Evolutionary conservation across 164 flowering plant species (phyloP).

Genomic region (Magnolia changhungtana): DNA sequence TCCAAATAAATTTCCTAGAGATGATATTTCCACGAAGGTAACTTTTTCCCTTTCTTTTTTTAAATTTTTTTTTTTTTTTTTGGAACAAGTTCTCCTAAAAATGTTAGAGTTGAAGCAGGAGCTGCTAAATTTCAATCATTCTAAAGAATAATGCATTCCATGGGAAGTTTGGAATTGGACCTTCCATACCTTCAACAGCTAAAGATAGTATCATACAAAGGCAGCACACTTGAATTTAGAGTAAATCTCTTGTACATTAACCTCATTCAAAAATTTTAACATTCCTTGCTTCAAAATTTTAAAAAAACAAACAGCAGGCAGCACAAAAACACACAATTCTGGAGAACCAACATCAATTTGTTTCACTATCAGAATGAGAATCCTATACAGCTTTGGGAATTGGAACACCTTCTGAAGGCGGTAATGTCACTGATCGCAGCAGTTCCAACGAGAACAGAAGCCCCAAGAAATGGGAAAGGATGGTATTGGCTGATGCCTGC

Average conservation of each 20-base stretch:
- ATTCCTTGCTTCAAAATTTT: neutral
- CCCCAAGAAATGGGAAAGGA: constrained; percentile 93
- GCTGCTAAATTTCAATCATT: too few species aligned
- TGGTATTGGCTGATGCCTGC: constrained; percentile 95
- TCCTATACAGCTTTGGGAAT: constrained; percentile 52
- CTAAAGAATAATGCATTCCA: too few species aligned
- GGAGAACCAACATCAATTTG: neutral
- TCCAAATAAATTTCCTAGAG: too few species aligned
- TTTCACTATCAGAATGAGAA: neutral
- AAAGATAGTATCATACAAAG: too few species aligned
- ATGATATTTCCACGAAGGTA: too few species aligned
- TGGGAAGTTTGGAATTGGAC: too few species aligned
- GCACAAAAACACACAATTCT: neutral
- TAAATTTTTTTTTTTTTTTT: too few species aligned
- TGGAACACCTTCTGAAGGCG: constrained; percentile 54
- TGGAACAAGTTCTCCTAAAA: too few species aligned
- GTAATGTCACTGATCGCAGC: constrained; percentile 79
- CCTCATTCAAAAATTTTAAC: neutral
- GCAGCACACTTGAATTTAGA: neutral
- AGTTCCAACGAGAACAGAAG: constrained; percentile 86
- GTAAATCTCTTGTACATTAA: neutral
- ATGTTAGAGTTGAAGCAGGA: too few species aligned
- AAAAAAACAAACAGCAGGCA: neutral
- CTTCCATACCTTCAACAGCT: too few species aligned
- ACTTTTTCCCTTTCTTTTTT: too few species aligned